Percentiles rank a stretch among this genome's conserved stretches.
These are phyloP conservation scores for Penicillium atrosanguineum DNA, from an alignment of 495 filamentous ascomycete species.

Conservation along the genomic window DNA sequence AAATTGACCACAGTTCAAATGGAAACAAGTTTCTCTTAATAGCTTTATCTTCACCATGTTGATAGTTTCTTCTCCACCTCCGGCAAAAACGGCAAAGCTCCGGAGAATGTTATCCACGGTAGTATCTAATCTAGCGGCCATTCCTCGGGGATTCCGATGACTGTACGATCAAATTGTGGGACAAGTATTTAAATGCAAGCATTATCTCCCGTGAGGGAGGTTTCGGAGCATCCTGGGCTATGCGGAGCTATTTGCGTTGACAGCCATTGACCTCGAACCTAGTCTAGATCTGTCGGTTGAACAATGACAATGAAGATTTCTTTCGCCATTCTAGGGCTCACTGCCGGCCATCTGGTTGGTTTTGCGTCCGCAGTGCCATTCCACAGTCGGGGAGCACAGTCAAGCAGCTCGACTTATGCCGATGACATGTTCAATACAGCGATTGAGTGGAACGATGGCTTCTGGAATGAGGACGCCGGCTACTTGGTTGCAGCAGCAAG, in stretches of 20 bases:
- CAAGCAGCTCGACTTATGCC: conserved; percentile 1
- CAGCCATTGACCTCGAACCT: no score
- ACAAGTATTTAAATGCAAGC: background rate
- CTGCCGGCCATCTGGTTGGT: background rate
- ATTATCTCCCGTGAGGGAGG: background rate
- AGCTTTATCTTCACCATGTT: background rate
- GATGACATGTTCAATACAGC: conserved; percentile 20
- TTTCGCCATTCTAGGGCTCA: background rate
- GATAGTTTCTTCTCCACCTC: background rate
- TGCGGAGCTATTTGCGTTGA: background rate
- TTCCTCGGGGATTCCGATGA: background rate
- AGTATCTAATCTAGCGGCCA: background rate
- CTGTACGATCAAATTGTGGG: background rate
- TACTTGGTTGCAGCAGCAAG: conserved; percentile 14
- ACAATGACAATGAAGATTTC: background rate
- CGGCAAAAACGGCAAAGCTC: background rate
- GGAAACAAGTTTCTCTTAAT: background rate
- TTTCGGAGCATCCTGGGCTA: background rate
- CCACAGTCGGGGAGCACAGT: background rate
- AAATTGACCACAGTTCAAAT: background rate
- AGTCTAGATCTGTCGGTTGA: no score
- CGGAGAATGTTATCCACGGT: background rate
- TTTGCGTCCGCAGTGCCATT: conserved; percentile 2
- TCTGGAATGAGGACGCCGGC: conserved; percentile 17
- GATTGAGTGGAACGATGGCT: conserved; percentile 22